phyloP scores from a whole-genome alignment of 2,329 filamentous ascomycete genomes.

The Cytospora leucostoma region DNA sequence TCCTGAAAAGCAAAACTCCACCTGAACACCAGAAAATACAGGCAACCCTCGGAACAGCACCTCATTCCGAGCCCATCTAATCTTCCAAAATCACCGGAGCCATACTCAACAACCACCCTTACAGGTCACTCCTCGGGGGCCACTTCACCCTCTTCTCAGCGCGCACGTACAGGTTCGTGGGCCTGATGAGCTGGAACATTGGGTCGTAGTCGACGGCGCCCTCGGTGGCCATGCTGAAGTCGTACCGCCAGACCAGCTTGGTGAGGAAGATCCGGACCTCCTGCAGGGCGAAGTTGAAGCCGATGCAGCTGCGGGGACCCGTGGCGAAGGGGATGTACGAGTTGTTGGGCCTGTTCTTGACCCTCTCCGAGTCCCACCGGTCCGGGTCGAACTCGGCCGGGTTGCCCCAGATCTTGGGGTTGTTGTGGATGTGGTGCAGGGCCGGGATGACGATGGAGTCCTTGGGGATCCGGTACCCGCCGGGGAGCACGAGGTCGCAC shows the following conservation, averaged over 20 bases:
- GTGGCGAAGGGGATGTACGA: slow-evolving; percentile 61
- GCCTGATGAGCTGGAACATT: slow-evolving; percentile 59
- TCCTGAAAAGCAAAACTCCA: neutral
- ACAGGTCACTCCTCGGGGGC: slow-evolving; percentile 38
- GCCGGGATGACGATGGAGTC: slow-evolving; percentile 56
- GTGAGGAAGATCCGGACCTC: slow-evolving; percentile 62
- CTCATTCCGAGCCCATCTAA: neutral
- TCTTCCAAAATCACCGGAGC: neutral
- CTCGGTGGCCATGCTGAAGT: slow-evolving; percentile 53
- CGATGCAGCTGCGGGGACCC: slow-evolving; percentile 61
- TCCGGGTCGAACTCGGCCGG: slow-evolving; percentile 60
- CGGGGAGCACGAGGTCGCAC: slow-evolving; percentile 58
- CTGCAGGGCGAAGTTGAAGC: slow-evolving; percentile 64
- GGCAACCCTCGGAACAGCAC: neutral
- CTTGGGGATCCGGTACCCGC: slow-evolving; percentile 57
- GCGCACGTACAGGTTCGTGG: slow-evolving; percentile 55
- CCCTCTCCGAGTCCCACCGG: slow-evolving; percentile 57
- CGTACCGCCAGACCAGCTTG: slow-evolving; percentile 61
- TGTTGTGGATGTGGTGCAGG: slow-evolving; percentile 54
- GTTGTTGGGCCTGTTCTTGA: slow-evolving; percentile 52
- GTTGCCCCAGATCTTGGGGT: slow-evolving; percentile 58
- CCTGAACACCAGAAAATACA: neutral
- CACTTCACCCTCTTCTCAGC: slow-evolving; percentile 52
- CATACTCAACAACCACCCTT: neutral
- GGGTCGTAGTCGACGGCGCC: slow-evolving; percentile 59